Evolutionary conservation across 768 basidiomycete species (phyloP).

Genomic region (Leccinellum albellum): DNA sequence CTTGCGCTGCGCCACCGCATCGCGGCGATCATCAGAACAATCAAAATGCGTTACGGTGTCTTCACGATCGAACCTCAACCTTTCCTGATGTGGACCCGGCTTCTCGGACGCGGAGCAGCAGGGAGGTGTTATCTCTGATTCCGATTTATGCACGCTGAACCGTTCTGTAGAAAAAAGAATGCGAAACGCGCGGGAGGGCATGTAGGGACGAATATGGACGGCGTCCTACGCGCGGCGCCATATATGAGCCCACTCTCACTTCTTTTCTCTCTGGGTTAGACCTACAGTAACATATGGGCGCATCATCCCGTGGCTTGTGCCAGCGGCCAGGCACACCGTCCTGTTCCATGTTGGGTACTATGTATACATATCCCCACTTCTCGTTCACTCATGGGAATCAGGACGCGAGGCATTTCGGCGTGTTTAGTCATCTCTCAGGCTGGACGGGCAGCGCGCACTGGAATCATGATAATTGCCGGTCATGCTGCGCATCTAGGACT

Average conservation of each 20-base stretch:
- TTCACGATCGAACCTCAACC: neutral
- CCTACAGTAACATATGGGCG: neutral
- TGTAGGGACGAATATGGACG: neutral
- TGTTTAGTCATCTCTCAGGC: neutral
- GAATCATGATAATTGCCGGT: neutral
- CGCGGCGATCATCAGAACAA: neutral
- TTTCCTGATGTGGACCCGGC: neutral
- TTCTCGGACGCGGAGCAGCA: neutral
- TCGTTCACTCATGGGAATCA: neutral
- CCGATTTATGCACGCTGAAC: neutral
- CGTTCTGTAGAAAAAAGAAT: neutral
- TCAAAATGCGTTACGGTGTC: neutral
- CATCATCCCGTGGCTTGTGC: neutral
- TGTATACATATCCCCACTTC: neutral
- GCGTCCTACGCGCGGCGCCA: neutral
- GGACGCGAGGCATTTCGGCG: neutral
- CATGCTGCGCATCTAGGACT: neutral
- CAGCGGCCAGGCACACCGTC: neutral
- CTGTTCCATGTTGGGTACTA: neutral
- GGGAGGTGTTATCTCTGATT: neutral
- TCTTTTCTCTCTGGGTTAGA: neutral
- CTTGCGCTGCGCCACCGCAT: neutral
- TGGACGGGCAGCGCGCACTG: neutral
- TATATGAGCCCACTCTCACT: neutral
- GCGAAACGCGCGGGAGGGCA: neutral